Base-by-base conservation (phyloP, 2,329 filamentous ascomycete genomes). In the Ophiocordyceps camponoti-leonardi region DNA sequence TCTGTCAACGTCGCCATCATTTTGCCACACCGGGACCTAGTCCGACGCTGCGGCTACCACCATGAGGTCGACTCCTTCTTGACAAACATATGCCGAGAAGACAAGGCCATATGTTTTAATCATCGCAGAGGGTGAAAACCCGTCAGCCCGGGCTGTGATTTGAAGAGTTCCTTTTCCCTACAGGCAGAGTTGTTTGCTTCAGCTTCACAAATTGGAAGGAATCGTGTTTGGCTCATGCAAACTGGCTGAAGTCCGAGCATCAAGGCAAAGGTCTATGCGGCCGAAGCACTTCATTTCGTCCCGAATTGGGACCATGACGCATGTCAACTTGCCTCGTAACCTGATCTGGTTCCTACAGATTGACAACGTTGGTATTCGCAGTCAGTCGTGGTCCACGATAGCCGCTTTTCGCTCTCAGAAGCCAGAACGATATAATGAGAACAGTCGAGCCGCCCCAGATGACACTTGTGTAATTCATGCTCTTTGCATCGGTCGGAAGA, bases 391-490 rank as follows among this genome's bases (percentile, higher is more conserved):
- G 39, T 11, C 39, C 39, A 16, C 39, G 19, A 14, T 41, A 41
- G 6, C 39, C 39, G 8, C 39, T 26, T 22, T 18, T 41, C 39
- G 39, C 19, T 12, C 12, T 16, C 19, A 41, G 4, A 20, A 41
- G 11, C 39, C 39, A 41, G 22, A 41, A 41, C 20, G 26, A 16
- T 6, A 16, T n/a, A 14, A 41, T 41, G 19, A 41, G 1, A 8
- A 41, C 22, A 20, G 39, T 41, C 12, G 20, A 23, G 39, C 60
- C 66, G 3, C 66, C 67, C 51, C 62, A 65, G 20, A 72, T 69
- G 18, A 71, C 47, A 16, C 58, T 63, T 12, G 59, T 56, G 44
- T 69, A 77, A 54, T 77, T 78, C 74, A 77, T 77, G 39, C 60
- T 68, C 12, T 56, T 52, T 0, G 64, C 63, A 1, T 57, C 56